Conservation (phyloP, 2,329 filamentous ascomycete genomes). For the Calonectria crousiana region DNA sequence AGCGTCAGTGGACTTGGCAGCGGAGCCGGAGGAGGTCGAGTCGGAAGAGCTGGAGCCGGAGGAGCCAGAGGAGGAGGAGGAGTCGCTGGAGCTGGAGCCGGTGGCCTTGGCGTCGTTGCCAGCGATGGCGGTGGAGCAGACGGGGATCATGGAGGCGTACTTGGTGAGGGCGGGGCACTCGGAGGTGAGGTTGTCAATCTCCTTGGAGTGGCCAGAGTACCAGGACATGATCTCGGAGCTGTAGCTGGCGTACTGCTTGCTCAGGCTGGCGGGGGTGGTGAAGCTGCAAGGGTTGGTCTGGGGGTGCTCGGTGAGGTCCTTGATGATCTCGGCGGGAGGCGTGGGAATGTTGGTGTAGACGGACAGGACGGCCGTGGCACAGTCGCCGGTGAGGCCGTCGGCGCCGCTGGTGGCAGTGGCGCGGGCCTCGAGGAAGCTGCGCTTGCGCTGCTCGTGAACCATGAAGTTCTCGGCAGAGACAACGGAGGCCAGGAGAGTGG, state of each 20-base stretch:
- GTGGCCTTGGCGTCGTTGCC: constrained; percentile 21
- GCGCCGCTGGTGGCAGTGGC: constrained; percentile 8
- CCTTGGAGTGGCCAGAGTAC: constrained; percentile 44
- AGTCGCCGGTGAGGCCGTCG: constrained; percentile 30
- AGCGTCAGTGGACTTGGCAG: constrained; percentile 10
- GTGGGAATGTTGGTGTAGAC: constrained; percentile 46
- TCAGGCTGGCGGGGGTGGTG: constrained; percentile 47
- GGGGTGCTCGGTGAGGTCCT: constrained; percentile 39
- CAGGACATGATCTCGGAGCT: constrained; percentile 46
- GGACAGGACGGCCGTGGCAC: constrained; percentile 42
- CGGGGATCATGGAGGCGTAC: constrained; percentile 34
- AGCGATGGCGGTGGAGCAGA: constrained; percentile 36
- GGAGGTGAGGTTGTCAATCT: constrained; percentile 40
- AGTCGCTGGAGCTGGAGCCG: neutral
- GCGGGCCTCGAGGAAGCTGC: constrained; percentile 41
- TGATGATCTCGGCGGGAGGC: constrained; percentile 45
- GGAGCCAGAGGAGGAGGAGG: neutral
- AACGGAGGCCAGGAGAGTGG: constrained; percentile 44
- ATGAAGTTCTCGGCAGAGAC: constrained; percentile 44
- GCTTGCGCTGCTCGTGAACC: constrained; percentile 45
- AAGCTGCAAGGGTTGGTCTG: constrained; percentile 49
- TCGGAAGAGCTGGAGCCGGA: neutral
- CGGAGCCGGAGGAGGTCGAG: constrained; percentile 1
- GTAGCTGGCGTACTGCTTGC: constrained; percentile 48
- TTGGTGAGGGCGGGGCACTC: constrained; percentile 43